Evolutionary conservation across 139 green algal species (phyloP), one percentile per base, ranked within the genome.

Genomic region (Zygnema circumcarinatum): DNA sequence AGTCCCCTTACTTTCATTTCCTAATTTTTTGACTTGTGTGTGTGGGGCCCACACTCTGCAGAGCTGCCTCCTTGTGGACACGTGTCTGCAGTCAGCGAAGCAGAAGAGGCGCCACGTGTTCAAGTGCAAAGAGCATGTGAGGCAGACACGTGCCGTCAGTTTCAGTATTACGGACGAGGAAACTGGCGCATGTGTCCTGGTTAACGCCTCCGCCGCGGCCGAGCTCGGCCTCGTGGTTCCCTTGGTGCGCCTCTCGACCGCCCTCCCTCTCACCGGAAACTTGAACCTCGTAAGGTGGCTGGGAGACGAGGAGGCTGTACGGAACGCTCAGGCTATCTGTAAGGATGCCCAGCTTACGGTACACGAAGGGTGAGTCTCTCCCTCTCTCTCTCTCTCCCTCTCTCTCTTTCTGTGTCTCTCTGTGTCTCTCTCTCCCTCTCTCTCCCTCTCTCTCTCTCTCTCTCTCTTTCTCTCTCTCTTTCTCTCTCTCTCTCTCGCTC

Each of bases 111-210:
- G 76, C 38, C 40, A 84, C 33, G 38, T 36, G 38, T 54, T 75
- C 38, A 62, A 54, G 76, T 84, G 39, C 47, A 84, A 54, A 62
- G 76, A 84, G 76, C 76, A 84, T 62, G 76, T 84, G 38, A 33
- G 39, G 39, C 76, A 84, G 76, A 84, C 76, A 62, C 76, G 76
- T 62, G 76, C 76, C 39, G 76, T 84, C 35, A 62, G 68, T 62
- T 84, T 84, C 76, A 33, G 76, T 36, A 69, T 84, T 62, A 84
- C 76, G 25, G 76, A 84, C 39, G 36, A 36, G 39, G 47, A 84
- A 62, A 76, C 76, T 54, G 76, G 76, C 38, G 68, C 68, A 62
- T 56, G 76, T 29, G 76, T 36, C 21, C 38, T 84, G 32, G 76
- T 84, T 22, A 84, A 84, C 16, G 76, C 76, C 25, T 84, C 68